Base-by-base conservation (phyloP, 2,329 filamentous ascomycete species). In the Karstenula rhodostoma region DNA sequence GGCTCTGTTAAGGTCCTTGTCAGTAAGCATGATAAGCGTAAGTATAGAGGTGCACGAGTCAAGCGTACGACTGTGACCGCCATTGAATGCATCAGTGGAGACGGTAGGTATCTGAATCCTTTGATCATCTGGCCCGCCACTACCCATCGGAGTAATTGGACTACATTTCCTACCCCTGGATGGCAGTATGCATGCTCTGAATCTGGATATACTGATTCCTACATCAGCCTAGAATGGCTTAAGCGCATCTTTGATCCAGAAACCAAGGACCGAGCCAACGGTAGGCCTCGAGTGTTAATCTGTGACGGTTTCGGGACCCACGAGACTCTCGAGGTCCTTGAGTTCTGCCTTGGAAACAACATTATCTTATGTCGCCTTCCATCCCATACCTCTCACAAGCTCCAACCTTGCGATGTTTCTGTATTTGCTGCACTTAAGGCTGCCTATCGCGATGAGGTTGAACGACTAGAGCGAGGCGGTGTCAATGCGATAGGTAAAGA, bases 171-270 rank as follows among this genome's bases (percentile, higher is more conserved):
- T 12, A 64, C 63, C 19, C 65, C 65, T 40, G 47, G 63, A 51
- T 67, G 59, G 65, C 46, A 58, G 58, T 65, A 61, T 25, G 56
- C 50, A 17, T 37, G 12, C 44, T 64, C 59, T 40, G 48, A 62
- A n/a, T 27, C 25, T 44, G 47, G 64, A 27, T 70, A 72, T 47
- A 62, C 56, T 42, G 61, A 77, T 60, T 73, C 67, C n/a, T 63
- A 69, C 23, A 73, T 77, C 27, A 77, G 66, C 63, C 67, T 77
- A 4, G 53, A 78, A 59, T 78, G 66, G 75, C 59, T 77, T 15
- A 70, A 37, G 35, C 48, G 43, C 10, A 35, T 54, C 42, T 60
- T 56, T 15, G 19, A 51, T 19, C 48, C 48, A 2, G 6, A 51
- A n/a, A 51, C 48, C 3, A 51, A 27, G 60, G 17, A 46, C 4